These are phyloP conservation scores for Podospora australis DNA, from an alignment of 495 filamentous ascomycete species.

Conservation along the genomic window DNA sequence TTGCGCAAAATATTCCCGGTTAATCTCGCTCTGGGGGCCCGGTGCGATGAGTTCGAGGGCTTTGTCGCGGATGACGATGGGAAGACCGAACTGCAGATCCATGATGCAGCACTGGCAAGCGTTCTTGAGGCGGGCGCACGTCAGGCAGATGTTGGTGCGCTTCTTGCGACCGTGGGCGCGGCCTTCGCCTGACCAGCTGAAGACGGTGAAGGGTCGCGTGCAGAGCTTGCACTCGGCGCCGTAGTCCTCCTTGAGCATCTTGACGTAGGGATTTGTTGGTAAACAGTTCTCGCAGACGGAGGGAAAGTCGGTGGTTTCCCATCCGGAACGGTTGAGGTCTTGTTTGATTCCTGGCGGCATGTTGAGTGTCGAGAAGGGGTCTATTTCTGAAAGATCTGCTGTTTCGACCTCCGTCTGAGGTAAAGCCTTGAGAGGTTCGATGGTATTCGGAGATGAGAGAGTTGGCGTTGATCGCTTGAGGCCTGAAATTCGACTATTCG, in stretches of 20 bases:
- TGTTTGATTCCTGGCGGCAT: constrained; percentile 77
- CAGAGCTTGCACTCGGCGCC: constrained; percentile 81
- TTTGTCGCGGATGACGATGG: constrained; percentile 91
- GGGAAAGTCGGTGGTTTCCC: constrained; percentile 84
- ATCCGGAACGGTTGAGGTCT: constrained; percentile 91
- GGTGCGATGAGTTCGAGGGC: constrained; percentile 95
- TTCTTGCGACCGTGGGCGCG: constrained; percentile 80
- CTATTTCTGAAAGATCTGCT: too few relatives aligned
- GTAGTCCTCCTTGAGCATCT: constrained; percentile 95
- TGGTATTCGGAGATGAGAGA: too few relatives aligned
- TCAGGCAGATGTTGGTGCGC: constrained; percentile 88
- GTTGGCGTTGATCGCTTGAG: too few relatives aligned
- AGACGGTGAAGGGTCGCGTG: constrained; percentile 92
- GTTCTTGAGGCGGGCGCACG: constrained; percentile 90
- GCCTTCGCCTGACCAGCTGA: constrained; percentile 78
- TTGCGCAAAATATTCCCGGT: constrained; percentile 95
- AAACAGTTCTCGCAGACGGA: constrained; percentile 70
- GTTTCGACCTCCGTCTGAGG: not conserved
- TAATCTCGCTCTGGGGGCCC: constrained; percentile 82
- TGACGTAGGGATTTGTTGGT: constrained; percentile 94
- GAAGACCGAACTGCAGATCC: constrained; percentile 88
- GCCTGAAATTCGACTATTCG: too few relatives aligned
- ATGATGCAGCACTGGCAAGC: constrained; percentile 99
- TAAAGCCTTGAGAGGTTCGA: not conserved
- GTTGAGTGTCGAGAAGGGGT: too few relatives aligned